Conservation (phyloP, 179 eudicot species). For the Pouteria campechiana region DNA sequence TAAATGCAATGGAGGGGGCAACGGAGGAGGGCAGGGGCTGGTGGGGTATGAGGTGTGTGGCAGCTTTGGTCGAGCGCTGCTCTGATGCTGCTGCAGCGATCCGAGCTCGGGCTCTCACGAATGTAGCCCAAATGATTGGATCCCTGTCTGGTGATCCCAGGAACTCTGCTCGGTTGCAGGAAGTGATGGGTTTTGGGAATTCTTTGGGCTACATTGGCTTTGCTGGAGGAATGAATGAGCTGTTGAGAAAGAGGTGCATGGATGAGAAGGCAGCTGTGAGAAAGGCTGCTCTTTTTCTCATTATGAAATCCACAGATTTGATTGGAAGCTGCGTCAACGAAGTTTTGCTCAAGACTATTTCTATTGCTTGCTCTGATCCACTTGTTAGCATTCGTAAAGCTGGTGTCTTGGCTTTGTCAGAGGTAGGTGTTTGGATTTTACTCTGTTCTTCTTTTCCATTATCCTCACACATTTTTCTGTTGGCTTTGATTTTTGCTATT, state of each 20-base stretch:
- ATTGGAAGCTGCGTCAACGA: constrained; percentile 54
- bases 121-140: constrained; percentile 61
- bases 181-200: constrained; percentile 36
- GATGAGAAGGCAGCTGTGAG: constrained; percentile 98
- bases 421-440: constrained; percentile 38
- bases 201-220: constrained; percentile 3
- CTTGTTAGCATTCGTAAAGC: constrained; percentile 93
- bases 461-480: too few species aligned
- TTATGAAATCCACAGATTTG: constrained; percentile 55
- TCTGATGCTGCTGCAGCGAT: constrained; percentile 72
- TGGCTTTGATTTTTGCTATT: too few species aligned
- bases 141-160: constrained; percentile 27
- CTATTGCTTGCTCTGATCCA: constrained; percentile 87
- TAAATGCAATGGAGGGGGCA: constrained; percentile 14
- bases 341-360: constrained; percentile 64
- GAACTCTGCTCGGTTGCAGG: constrained; percentile 29
- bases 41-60: constrained; percentile 67
- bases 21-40: constrained; percentile 24
- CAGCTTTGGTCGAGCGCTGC: constrained; percentile 62
- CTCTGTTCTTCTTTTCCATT: too few species aligned
- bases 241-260: constrained; percentile 58
- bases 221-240: constrained; percentile 31
- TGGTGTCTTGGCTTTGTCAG: constrained; percentile 81
- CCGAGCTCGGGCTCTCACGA: constrained; percentile 74
- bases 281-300: constrained; percentile 70